Conservation (phyloP, 768 basidiomycete genomes). For the Sarcomyxa edulis region DNA sequence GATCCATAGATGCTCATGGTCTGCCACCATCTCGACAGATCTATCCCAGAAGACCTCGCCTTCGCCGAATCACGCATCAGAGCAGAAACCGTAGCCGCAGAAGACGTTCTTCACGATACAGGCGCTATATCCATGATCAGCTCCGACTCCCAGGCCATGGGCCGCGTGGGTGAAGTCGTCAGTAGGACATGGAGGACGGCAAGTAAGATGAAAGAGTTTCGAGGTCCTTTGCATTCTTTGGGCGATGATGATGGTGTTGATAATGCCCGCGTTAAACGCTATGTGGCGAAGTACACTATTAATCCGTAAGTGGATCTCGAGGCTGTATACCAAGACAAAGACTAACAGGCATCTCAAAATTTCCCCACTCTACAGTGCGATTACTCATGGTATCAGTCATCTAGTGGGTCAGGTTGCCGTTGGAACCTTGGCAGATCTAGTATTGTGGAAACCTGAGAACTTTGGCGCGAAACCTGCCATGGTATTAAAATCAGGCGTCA, state of each 20-base stretch:
- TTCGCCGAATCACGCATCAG: slow-evolving; percentile 98
- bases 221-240: slow-evolving; percentile 65
- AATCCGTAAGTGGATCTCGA: slow-evolving; percentile 74
- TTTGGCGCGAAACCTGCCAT: slow-evolving; percentile 92
- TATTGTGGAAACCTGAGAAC: slow-evolving; percentile 91
- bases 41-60: slow-evolving; percentile 88
- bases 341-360: no score
- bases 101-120: slow-evolving; percentile 88
- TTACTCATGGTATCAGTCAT: slow-evolving; percentile 89
- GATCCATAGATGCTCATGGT: slow-evolving; percentile 91
- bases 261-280: slow-evolving; percentile 91
- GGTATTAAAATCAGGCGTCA: slow-evolving; percentile 93
- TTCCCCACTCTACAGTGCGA: slow-evolving; percentile 52
- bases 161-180: slow-evolving; percentile 91
- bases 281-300: slow-evolving; percentile 94
- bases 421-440: slow-evolving; percentile 88
- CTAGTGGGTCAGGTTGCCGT: slow-evolving; percentile 78
- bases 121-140: slow-evolving; percentile 98
- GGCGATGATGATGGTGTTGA: slow-evolving; percentile 71
- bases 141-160: slow-evolving; percentile 98
- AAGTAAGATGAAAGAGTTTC: slow-evolving; percentile 82
- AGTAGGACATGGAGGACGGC: slow-evolving; percentile 95
- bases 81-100: slow-evolving; percentile 94
- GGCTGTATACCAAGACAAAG: no score
- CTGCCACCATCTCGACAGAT: slow-evolving; percentile 93